Conservation (phyloP, 2,329 filamentous ascomycete species). For the Nemania diffusa region DNA sequence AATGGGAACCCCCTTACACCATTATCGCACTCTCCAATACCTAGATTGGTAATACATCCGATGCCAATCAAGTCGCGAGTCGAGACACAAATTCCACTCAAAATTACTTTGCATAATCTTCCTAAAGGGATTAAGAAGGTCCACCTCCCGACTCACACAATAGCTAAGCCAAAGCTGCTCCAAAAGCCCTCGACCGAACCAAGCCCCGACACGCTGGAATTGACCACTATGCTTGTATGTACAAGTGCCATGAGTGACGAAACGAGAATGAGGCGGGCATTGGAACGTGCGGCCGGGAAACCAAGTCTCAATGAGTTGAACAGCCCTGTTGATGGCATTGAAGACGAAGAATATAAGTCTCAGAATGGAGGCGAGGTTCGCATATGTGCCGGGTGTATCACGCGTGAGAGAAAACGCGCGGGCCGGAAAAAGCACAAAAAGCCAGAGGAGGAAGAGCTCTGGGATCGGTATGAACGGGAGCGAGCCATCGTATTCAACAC, state of each 20-base stretch:
- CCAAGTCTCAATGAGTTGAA: conserved; percentile 47
- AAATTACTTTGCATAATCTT: conserved; percentile 79
- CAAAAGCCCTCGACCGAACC: conserved; percentile 75
- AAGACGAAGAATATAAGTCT: conserved; percentile 75
- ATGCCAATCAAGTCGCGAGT: conserved; percentile 87
- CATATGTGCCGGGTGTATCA: conserved; percentile 92
- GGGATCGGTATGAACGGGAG: conserved; percentile 81
- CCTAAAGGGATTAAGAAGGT: conserved; percentile 81
- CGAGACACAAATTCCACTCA: conserved; percentile 94
- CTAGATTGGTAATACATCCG: conserved; percentile 68
- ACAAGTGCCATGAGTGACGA: conserved; percentile 88
- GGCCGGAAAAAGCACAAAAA: conserved; percentile 94
- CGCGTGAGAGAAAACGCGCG: conserved; percentile 88
- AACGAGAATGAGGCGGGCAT: conserved; percentile 72
- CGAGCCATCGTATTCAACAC: conserved; percentile 93
- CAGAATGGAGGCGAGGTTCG: conserved; percentile 92
- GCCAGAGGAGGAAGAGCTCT: conserved; percentile 89
- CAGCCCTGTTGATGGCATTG: conserved; percentile 55
- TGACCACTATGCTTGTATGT: conserved; percentile 86
- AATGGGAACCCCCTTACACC: conserved; percentile 33
- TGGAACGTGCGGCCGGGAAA: conserved; percentile 65
- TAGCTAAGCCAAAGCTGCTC: conserved; percentile 92
- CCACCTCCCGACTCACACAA: conserved; percentile 88
- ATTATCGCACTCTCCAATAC: conserved; percentile 39
- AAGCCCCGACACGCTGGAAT: conserved; percentile 78